Evolutionary conservation across 805 yeast species (phyloP), one percentile per base, ranked within the genome.

Genomic region (Schwanniomyces occidentalis): DNA sequence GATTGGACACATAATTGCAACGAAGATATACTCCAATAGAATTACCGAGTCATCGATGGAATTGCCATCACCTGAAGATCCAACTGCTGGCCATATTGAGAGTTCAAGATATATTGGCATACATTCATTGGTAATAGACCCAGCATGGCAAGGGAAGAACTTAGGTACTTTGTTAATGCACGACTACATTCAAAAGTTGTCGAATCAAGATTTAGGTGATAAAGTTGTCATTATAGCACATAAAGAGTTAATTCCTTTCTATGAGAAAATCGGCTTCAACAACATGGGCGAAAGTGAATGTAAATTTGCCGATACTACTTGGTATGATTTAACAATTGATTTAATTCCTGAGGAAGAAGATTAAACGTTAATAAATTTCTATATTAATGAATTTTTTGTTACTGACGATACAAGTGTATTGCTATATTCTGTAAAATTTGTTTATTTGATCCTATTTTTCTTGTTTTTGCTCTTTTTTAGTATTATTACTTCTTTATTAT

Each of bases 101-200:
- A 66, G 75, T 9, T 86, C 95, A 17, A 65, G 78, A 30, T 68
- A 72, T 25, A 78, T 91, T 39, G 96, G 90, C 3, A 71, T 91
- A 31, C 98, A 93, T 58, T 79, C 93, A 4, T 65, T 91, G 16
- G 90, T 80, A 2, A 77, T 93, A 17, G 79, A 79, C 47, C 85
- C 89, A 15, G 78, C 79, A 24, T 87, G 79, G 73, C 87, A 82
- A 56, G 86, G 90, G 40, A 76, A 80, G 61, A 86, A 85, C 54
- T 68, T 93, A 40, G 98, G 95, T 6, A 78, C 95, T 9, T 67
- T 89, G 39, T 64, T 91, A 52, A 61, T 91, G 51, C 88, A 85
- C 48, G 99, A 91, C 62, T 93, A 86, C 63, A 75, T 90, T 42
- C 97, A 93, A 60, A 86, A 91, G 54, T 67, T 91, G 59, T 78